Evolutionary conservation across 805 yeast species (phyloP), one percentile per base, ranked within the genome.

Genomic region (Soucietia sequanensis): DNA sequence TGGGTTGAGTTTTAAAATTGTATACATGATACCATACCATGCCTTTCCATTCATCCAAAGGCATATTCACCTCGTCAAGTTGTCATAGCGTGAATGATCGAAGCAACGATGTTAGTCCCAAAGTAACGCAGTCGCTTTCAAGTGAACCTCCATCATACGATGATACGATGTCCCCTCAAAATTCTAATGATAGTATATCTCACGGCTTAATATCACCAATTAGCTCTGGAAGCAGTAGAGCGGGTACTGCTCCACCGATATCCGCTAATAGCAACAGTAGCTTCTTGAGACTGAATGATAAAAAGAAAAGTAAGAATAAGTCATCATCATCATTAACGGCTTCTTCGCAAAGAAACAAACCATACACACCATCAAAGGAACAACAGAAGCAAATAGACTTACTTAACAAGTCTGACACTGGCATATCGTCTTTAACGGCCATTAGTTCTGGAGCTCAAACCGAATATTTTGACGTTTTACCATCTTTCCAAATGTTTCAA

Each of bases 401-500:
- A 29, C 38, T 58, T 14, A 43, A 42, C 10, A 25, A 32, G 17
- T 23, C 44, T 8, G 29, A 17, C n/a, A 33, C 12, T 21, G 15
- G 44, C 12, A 13, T 17, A 13, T 41, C 46, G 3, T 41, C 58
- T 6, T 31, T 57, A 5, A 47, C 56, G 2, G 47, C 58, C 5
- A 39, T 49, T 2, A 42, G 56, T 6, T 52, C 65, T 4, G 46
- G 51, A 21, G 47, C 65, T 2, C 63, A 59, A 30, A 61, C 68
- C 2, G 63, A 62, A 31, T 61, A 63, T 38, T 68, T 77, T 33
- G 86, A 81, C 45, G 73, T 81, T 2, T 53, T 81, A 23, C 89
- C 87, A 0, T 78, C 86, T 0, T 81, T 80, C 48, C 84, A 80
- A 42, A 76, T 81, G 80, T 80, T 78, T 47, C 79, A 76, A 45